phyloP scores from a whole-genome alignment of 192 early-diverging fungal genomes.

The Gonapodya sp. region DNA sequence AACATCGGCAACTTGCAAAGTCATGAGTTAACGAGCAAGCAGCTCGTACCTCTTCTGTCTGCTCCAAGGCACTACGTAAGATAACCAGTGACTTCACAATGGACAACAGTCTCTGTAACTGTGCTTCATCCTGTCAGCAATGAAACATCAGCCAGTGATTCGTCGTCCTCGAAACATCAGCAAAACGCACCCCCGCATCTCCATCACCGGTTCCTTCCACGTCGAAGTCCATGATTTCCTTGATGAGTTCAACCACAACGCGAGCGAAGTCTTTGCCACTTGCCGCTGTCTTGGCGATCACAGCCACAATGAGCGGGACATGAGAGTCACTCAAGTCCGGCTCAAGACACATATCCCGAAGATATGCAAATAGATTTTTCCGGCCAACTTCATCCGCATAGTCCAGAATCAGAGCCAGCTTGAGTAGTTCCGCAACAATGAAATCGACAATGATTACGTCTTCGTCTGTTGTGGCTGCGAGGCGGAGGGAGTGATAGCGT shows the following conservation, averaged over 20 bases:
- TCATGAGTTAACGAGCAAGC: background rate
- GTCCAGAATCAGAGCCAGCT: background rate
- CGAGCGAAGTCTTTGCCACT: background rate
- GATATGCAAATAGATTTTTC: background rate
- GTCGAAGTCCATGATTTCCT: background rate
- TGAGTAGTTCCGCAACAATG: background rate
- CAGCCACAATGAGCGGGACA: background rate
- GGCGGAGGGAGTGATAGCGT: background rate
- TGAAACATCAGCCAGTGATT: background rate
- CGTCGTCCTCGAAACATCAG: background rate
- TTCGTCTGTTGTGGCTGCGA: background rate
- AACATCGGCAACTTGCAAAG: background rate
- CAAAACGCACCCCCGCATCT: background rate
- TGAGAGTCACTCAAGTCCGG: background rate
- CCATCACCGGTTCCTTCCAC: background rate
- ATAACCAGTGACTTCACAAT: background rate
- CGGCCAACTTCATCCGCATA: constrained; percentile 9
- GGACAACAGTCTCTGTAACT: background rate
- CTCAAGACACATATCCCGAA: background rate
- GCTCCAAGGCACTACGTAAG: background rate
- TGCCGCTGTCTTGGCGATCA: background rate
- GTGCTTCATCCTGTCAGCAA: background rate
- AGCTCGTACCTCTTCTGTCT: background rate
- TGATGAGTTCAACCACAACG: constrained; percentile 1
- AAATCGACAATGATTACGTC: background rate